Percentiles rank a stretch among this genome's conserved stretches.
phyloP scores from a whole-genome alignment of 768 basidiomycete species.

The Tubosaeta sp. region DNA sequence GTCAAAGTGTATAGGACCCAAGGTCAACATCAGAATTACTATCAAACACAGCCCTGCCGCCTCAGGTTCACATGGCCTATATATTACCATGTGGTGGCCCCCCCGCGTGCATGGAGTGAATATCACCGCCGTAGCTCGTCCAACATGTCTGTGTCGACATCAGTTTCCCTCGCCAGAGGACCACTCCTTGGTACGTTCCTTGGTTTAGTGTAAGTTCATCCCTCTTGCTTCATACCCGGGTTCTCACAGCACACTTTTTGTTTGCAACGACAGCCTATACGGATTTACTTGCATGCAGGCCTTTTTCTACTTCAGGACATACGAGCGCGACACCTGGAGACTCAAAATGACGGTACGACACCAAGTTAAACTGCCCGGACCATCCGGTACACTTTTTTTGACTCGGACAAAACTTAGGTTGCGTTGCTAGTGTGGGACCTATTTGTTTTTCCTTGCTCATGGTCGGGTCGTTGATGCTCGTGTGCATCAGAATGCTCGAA shows the following conservation, averaged over 20 bases:
- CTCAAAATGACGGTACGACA: constrained; percentile 22
- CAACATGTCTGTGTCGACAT: constrained; percentile 10
- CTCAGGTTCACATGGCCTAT: not conserved
- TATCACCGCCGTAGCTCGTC: not conserved
- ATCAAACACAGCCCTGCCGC: not conserved
- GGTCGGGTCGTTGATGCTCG: not conserved
- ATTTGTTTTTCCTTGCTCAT: not conserved
- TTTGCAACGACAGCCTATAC: constrained; percentile 17
- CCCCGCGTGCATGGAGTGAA: no score
- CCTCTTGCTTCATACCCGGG: not conserved
- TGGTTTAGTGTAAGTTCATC: constrained; percentile 15
- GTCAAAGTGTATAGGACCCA: no score
- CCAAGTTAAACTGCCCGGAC: not conserved
- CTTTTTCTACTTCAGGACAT: constrained; percentile 26
- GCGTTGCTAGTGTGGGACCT: constrained; percentile 16
- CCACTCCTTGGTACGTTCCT: constrained; percentile 27
- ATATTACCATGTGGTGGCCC: not conserved
- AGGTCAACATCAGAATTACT: not conserved
- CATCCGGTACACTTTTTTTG: not conserved
- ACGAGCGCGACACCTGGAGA: constrained; percentile 11
- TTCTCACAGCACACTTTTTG: not conserved
- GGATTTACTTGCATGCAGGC: constrained; percentile 26
- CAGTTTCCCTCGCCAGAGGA: constrained; percentile 17
- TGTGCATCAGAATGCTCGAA: constrained; percentile 14
- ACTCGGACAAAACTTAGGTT: constrained; percentile 13